Percentiles rank a stretch among this genome's conserved stretches.
Evolutionary conservation across 306 rosid genomes (phyloP).

Genomic region (Casuarina equisetifolia): DNA sequence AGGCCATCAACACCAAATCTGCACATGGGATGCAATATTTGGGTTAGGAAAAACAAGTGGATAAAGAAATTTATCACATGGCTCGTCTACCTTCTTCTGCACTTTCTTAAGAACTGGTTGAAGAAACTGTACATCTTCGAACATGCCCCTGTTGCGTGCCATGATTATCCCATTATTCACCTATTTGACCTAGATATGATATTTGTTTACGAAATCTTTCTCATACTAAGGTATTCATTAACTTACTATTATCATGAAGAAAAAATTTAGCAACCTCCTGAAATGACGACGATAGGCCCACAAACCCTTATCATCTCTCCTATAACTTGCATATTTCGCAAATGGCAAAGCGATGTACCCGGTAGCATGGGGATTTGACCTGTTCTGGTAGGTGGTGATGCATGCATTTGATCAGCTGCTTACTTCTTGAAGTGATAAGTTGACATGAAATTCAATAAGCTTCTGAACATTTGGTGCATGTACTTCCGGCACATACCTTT

Average conservation of each 20-base stretch:
- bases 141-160: conserved; percentile 1
- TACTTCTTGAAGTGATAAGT: too few relatives aligned
- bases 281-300: too few relatives aligned
- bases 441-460: too few relatives aligned
- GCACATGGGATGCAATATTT: background rate
- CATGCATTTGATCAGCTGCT: too few relatives aligned
- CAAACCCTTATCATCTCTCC: too few relatives aligned
- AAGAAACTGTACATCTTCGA: background rate
- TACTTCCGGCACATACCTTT: background rate
- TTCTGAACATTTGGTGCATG: background rate
- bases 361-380: too few relatives aligned
- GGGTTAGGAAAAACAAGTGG: background rate
- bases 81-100: background rate
- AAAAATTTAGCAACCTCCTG: too few relatives aligned
- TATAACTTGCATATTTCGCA: too few relatives aligned
- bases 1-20: background rate
- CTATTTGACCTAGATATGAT: conserved; percentile 2
- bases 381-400: too few relatives aligned
- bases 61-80: background rate
- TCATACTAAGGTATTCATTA: background rate
- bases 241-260: too few relatives aligned
- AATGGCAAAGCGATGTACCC: too few relatives aligned
- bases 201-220: background rate
- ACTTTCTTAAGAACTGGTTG: background rate
- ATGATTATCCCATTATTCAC: conserved; percentile 1